Percentiles rank a stretch among this genome's conserved stretches.
These are phyloP conservation scores for Coemansia sp. DNA, from an alignment of 192 early-diverging fungal genomes.

Conservation along the genomic window DNA sequence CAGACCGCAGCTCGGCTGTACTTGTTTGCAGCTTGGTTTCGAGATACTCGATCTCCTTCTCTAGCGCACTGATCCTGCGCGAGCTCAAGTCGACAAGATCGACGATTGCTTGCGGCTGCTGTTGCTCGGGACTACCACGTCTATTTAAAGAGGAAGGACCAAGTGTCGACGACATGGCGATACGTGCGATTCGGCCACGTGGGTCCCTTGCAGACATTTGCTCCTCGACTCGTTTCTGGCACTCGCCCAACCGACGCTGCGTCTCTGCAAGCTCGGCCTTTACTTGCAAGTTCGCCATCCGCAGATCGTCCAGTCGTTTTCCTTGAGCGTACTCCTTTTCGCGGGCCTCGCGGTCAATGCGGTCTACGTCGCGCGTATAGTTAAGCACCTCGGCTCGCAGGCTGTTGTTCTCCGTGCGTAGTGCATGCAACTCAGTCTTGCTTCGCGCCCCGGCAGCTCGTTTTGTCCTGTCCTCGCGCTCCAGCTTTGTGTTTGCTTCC, in stretches of 20 bases:
- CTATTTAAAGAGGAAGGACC: not conserved
- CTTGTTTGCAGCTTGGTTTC: conserved; percentile 26
- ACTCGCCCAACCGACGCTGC: conserved; percentile 22
- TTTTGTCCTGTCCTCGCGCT: conserved; percentile 42
- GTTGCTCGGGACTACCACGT: not conserved
- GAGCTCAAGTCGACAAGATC: conserved; percentile 48
- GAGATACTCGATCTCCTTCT: conserved; percentile 36
- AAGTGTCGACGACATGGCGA: conserved; percentile 6
- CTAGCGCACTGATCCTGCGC: conserved; percentile 37
- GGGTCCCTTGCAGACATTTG: conserved; percentile 23
- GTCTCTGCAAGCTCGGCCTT: conserved; percentile 31
- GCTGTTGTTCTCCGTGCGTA: conserved; percentile 50
- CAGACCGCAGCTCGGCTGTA: conserved; percentile 20
- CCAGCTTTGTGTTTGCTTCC: conserved; percentile 10
- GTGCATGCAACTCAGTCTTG: conserved; percentile 24
- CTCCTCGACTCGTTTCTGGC: conserved; percentile 23
- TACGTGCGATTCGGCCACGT: conserved; percentile 25
- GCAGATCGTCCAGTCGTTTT: conserved; percentile 31
- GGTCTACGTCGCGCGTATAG: conserved; percentile 34
- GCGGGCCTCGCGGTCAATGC: conserved; percentile 27
- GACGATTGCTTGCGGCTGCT: conserved; percentile 23
- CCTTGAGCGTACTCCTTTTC: conserved; percentile 16
- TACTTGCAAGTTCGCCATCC: conserved; percentile 31
- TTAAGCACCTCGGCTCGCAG: conserved; percentile 40
- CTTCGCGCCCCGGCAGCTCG: conserved; percentile 13